Evolutionary conservation across 441 rosid species (phyloP).

Genomic region (Jatropha podagrica): DNA sequence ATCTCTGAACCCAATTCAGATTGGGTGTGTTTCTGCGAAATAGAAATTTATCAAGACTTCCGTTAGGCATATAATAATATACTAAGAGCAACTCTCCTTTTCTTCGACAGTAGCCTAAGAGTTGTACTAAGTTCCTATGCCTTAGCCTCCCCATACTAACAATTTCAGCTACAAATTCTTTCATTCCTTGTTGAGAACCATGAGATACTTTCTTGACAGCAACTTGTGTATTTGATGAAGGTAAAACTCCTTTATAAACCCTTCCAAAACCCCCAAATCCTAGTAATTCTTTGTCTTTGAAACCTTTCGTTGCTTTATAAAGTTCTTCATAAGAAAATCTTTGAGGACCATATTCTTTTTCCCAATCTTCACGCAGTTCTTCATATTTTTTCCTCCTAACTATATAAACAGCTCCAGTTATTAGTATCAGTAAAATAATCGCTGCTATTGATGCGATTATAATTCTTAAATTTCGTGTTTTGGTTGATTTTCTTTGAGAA

Average conservation of each 20-base stretch:
- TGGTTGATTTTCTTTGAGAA: slow-evolving; percentile 18
- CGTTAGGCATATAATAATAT: slow-evolving; percentile 39
- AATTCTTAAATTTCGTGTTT: slow-evolving; percentile 19
- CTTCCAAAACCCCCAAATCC: slow-evolving; percentile 41
- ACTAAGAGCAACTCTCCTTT: slow-evolving; percentile 39
- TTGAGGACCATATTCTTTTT: slow-evolving; percentile 32
- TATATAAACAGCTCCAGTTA: slow-evolving; percentile 16
- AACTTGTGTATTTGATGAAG: slow-evolving; percentile 24
- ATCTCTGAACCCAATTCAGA: slow-evolving; percentile 35
- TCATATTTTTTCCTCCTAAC: slow-evolving; percentile 24
- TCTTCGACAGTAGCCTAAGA: slow-evolving; percentile 40
- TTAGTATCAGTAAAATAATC: slow-evolving; percentile 7
- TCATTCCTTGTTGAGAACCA: slow-evolving; percentile 32
- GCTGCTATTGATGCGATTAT: slow-evolving; percentile 8
- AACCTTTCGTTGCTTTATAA: slow-evolving; percentile 38
- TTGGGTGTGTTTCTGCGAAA: slow-evolving; percentile 14
- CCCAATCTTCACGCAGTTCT: slow-evolving; percentile 40
- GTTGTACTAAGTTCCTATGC: slow-evolving; percentile 39
- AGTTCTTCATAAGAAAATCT: slow-evolving; percentile 35
- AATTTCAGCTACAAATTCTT: slow-evolving; percentile 37
- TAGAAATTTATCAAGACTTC: slow-evolving; percentile 41
- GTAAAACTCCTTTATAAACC: slow-evolving; percentile 34
- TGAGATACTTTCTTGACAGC: slow-evolving; percentile 40
- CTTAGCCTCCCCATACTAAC: slow-evolving; percentile 30
- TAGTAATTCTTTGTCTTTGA: slow-evolving; percentile 30